Base-by-base conservation (phyloP, 345 rosid genomes). In the Salix dunnii region DNA sequence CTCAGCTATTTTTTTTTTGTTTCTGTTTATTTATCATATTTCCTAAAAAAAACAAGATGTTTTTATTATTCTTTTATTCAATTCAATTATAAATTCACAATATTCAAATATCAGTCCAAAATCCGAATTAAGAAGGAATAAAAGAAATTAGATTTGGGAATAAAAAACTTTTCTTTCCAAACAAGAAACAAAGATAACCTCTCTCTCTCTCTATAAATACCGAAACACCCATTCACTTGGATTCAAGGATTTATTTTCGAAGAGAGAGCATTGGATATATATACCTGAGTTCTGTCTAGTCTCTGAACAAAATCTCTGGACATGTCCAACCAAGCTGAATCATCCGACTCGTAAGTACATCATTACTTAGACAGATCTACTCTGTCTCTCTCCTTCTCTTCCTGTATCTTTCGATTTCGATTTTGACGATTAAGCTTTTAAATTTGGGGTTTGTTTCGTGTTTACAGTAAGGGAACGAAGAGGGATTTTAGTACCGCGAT, bases 401-500 rank as follows among this genome's bases (percentile, higher is more conserved):
- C 51, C 51, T 67, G 35, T 67, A 74, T 74, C 1, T n/a, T 17
- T 68, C 62, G 62, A 55, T 75, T 74, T 49, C 33, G 10, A 53
- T 73, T 43, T 4, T 62, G 20, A 1, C 13, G 48, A 71, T 75
- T 49, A 12, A n/a, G 14, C 31, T 36, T 61, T 38, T 73, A 36
- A 33, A 79, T 18, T 69, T 14, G 16, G 9, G 72, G 31, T 21
- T 77, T 72, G 70, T 48, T 31, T 33, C 25, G 28, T 67, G 21
- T 67, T 58, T 68, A 60, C 86, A 90, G 93, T 62, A 93, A 92
- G 82, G 94, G 91, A 64, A 75, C 92, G 53, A 95, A 95, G 88
- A 91, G 87, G 78, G 99, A 95, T 72, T 95, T 91, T 76, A 90
- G 92, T 74, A 95, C 97, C 12, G 98, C 98, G 81, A 95, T 90